These are phyloP conservation scores for Antitrichia curtipendula DNA, from an alignment of 225 moss, liverwort and hornwort genomes.

Conservation along the genomic window DNA sequence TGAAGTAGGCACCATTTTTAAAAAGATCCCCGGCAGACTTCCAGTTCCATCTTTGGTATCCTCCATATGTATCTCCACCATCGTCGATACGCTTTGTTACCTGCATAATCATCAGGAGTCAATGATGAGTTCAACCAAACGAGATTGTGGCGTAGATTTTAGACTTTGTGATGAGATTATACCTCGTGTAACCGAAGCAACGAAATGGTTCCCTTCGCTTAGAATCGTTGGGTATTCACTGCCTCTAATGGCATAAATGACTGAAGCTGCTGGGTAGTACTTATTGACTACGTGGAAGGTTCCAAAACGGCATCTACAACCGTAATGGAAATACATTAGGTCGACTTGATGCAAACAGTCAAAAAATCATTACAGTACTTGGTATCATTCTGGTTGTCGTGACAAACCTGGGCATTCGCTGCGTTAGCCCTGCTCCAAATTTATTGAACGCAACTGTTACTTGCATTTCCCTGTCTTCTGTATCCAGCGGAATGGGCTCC, in stretches of 20 bases:
- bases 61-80: not conserved
- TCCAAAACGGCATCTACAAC: conserved; percentile 10
- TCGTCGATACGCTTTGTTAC: conserved; percentile 13
- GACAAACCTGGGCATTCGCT: conserved; percentile 13
- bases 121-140: not conserved
- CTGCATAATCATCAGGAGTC: not conserved
- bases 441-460: not conserved
- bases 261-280: conserved; percentile 7
- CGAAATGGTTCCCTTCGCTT: conserved; percentile 14
- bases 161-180: not conserved
- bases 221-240: conserved; percentile 11
- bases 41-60: conserved; percentile 18
- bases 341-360: not conserved
- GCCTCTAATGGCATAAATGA: conserved; percentile 19
- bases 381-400: not conserved
- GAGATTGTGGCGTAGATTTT: not conserved
- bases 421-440: conserved; percentile 4
- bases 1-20: conserved; percentile 13
- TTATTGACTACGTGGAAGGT: conserved; percentile 23
- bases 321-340: not conserved
- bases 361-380: not conserved
- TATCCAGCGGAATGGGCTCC: not conserved
- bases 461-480: conserved; percentile 13
- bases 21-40: not conserved
- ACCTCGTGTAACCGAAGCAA: conserved; percentile 1